phyloP scores from a whole-genome alignment of 2,329 filamentous ascomycete species.

The Scopulariopsis brevicaulis region DNA sequence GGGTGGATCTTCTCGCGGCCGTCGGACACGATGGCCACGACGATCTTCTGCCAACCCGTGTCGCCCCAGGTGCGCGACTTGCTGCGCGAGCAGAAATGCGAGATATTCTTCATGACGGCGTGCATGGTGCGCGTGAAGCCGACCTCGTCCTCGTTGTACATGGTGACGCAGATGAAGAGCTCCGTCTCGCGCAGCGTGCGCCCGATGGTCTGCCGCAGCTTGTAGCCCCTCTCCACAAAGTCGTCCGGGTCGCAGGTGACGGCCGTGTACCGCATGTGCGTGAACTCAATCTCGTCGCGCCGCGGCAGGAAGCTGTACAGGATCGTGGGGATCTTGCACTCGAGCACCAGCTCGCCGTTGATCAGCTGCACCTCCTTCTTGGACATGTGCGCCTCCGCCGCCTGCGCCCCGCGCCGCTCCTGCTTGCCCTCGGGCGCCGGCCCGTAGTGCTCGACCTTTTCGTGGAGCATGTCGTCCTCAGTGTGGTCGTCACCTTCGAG shows the following conservation, averaged over 20 bases:
- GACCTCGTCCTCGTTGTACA: conserved; percentile 99
- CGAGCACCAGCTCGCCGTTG: conserved; percentile 93
- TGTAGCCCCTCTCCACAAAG: conserved; percentile 80
- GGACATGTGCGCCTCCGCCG: conserved; percentile 61
- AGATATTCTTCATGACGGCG: conserved; percentile 95
- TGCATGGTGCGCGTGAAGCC: conserved; percentile 97
- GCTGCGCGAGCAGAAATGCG: conserved; percentile 86
- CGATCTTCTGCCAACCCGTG: conserved; percentile 97
- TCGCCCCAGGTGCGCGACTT: conserved; percentile 96
- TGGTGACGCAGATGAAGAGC: conserved; percentile 91
- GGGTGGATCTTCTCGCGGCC: conserved; percentile 85
- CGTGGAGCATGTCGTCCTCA: conserved; percentile 20
- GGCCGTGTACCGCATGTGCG: conserved; percentile 96
- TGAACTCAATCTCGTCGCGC: conserved; percentile 90
- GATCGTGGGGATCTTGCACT: conserved; percentile 98
- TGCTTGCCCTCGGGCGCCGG: conserved; percentile 81
- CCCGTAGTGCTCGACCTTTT: conserved; percentile 72
- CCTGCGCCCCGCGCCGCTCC: conserved; percentile 73
- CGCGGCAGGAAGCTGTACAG: conserved; percentile 93
- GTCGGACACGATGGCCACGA: conserved; percentile 93
- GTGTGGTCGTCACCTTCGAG: conserved; percentile 31
- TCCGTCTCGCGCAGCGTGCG: conserved; percentile 80
- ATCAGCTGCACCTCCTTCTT: conserved; percentile 93
- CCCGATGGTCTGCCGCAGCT: conserved; percentile 83
- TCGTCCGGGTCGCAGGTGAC: conserved; percentile 98